These are phyloP conservation scores for Botrytis elliptica DNA, from an alignment of 2,329 filamentous ascomycete genomes.

Conservation along the genomic window DNA sequence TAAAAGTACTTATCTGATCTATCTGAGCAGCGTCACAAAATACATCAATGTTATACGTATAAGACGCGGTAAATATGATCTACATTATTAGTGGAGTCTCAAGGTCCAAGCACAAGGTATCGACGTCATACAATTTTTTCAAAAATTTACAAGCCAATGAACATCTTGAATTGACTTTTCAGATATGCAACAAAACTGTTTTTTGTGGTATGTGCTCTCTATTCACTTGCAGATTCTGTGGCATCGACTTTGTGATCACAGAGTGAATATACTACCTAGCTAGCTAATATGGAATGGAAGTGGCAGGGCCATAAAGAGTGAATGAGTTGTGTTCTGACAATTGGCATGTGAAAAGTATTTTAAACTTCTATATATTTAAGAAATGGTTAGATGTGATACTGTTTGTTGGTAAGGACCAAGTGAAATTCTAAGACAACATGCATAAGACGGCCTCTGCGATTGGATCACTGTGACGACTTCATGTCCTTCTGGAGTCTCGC, in stretches of 20 bases:
- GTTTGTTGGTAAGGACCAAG: not conserved
- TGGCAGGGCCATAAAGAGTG: not conserved
- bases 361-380: not conserved
- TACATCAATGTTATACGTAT: not conserved
- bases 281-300: not conserved
- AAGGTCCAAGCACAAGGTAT: not conserved
- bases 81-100: not conserved
- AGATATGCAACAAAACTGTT: not conserved
- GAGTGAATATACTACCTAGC: not conserved
- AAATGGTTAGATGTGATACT: not conserved
- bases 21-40: not conserved
- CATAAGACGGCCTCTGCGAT: rapidly evolving
- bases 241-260: not conserved
- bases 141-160: not conserved
- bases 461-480: not conserved
- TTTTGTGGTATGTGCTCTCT: not conserved
- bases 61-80: not conserved
- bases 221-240: not conserved
- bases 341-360: not conserved
- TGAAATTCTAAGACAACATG: not conserved
- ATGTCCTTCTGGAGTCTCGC: not conserved
- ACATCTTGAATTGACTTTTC: not conserved
- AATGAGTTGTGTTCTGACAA: not conserved
- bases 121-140: not conserved
- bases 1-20: not conserved